Evolutionary conservation across 768 basidiomycete genomes (phyloP).

Genomic region (Tylopilus vinaceipallidus): DNA sequence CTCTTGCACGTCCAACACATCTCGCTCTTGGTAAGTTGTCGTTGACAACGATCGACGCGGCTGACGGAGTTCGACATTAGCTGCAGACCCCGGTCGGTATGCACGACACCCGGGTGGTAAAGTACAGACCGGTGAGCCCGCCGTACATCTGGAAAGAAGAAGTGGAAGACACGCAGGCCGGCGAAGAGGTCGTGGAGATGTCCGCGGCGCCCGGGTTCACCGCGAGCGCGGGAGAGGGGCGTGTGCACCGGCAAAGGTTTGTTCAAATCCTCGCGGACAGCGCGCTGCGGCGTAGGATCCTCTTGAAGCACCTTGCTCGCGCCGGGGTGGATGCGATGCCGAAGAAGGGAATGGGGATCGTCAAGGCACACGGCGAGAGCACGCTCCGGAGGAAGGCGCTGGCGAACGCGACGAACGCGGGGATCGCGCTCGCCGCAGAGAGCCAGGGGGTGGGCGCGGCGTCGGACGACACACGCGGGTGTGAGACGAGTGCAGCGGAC

Average conservation of each 20-base stretch:
- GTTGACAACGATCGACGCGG: neutral
- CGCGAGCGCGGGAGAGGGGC: neutral
- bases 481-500: neutral
- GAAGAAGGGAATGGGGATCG: neutral
- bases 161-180: neutral
- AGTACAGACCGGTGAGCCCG: slow-evolving; percentile 13
- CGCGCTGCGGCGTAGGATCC: slow-evolving; percentile 16
- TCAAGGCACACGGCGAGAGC: neutral
- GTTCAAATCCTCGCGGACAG: slow-evolving; percentile 22
- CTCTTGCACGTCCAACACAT: slow-evolving; percentile 12
- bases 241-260: slow-evolving; percentile 14
- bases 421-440: neutral
- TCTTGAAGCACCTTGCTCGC: slow-evolving; percentile 5
- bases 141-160: slow-evolving; percentile 21
- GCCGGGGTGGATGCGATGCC: neutral
- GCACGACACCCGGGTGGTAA: slow-evolving; percentile 18
- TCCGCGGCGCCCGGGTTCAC: neutral
- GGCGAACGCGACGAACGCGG: slow-evolving; percentile 14
- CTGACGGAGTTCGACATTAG: slow-evolving; percentile 9
- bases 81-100: slow-evolving; percentile 8
- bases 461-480: neutral
- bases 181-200: neutral
- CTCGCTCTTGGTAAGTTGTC: slow-evolving; percentile 16
- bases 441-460: neutral
- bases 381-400: slow-evolving; percentile 12